These are phyloP conservation scores for Penicillium oxalicum DNA, from an alignment of 2,329 filamentous ascomycete genomes.

Conservation along the genomic window DNA sequence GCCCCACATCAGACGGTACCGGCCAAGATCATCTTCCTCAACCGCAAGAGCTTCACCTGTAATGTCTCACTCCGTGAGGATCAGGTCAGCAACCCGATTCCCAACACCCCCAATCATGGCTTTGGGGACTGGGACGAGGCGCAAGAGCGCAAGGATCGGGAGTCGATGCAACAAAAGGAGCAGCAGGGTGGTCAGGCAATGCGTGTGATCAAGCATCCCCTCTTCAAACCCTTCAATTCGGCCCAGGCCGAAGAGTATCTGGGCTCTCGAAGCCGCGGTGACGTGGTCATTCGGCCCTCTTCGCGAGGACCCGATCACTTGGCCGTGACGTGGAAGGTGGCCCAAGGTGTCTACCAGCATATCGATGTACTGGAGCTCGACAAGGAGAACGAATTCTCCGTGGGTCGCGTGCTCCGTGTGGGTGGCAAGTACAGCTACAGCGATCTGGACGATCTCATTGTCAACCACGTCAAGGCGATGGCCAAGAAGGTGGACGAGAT, in stretches of 20 bases:
- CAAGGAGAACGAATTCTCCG: conserved; percentile 94
- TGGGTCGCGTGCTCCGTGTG: conserved; percentile 79
- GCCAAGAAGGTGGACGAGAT: conserved; percentile 95
- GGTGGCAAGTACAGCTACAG: conserved; percentile 85
- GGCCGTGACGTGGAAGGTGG: conserved; percentile 96
- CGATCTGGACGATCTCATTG: conserved; percentile 95
- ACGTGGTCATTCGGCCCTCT: conserved; percentile 90
- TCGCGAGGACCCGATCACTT: conserved; percentile 94
- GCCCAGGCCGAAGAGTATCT: conserved; percentile 90
- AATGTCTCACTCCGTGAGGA: conserved; percentile 82
- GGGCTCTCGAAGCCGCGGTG: conserved; percentile 75
- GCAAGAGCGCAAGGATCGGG: conserved; percentile 74
- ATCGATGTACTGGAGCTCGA: conserved; percentile 94
- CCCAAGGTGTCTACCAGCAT: conserved; percentile 93
- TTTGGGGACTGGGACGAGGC: conserved; percentile 81
- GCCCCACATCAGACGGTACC: conserved; percentile 76
- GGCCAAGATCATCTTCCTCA: conserved; percentile 80
- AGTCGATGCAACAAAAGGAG: conserved; percentile 79
- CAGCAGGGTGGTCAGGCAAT: conserved; percentile 78
- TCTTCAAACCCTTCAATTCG: conserved; percentile 90
- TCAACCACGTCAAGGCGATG: conserved; percentile 96
- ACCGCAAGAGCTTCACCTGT: conserved; percentile 76
- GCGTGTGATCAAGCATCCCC: conserved; percentile 93
- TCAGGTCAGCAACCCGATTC: conserved; percentile 66
- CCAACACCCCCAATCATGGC: conserved; percentile 63